Conservation (phyloP, 164 flowering plant species). For the Tetracentron sinense region DNA sequence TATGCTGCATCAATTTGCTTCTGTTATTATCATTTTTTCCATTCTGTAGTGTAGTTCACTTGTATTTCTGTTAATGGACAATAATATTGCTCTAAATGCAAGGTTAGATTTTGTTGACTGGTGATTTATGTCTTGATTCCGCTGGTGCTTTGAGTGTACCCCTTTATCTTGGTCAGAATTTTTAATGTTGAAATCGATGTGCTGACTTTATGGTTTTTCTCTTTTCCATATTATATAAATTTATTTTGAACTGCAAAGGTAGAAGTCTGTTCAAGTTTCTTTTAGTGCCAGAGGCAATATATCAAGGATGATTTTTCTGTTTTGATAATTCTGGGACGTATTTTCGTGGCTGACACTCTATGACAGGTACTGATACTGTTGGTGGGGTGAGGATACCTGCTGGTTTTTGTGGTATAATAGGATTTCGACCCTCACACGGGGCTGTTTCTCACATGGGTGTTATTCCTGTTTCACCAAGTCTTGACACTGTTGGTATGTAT, state of each 20-base stretch:
- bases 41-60: background rate
- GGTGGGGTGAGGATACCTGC: conserved; percentile 95
- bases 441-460: conserved; percentile 68
- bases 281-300: background rate
- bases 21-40: too few species aligned
- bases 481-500: conserved; percentile 86
- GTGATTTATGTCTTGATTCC: background rate
- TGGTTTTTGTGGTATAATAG: conserved; percentile 79
- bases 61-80: background rate
- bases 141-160: background rate
- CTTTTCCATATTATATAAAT: too few species aligned
- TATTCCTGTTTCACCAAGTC: conserved; percentile 86
- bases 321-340: background rate
- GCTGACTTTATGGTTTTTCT: background rate
- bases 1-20: too few species aligned
- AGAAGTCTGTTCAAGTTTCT: background rate
- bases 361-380: conserved; percentile 89
- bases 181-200: too few species aligned
- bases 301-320: background rate
- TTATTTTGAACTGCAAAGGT: background rate
- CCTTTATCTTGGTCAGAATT: background rate
- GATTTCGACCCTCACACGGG: conserved; percentile 88
- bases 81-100: background rate
- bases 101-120: background rate
- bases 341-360: conserved; percentile 4